Conservation (phyloP, 139 green algal genomes). For the Ulvella scutata region DNA sequence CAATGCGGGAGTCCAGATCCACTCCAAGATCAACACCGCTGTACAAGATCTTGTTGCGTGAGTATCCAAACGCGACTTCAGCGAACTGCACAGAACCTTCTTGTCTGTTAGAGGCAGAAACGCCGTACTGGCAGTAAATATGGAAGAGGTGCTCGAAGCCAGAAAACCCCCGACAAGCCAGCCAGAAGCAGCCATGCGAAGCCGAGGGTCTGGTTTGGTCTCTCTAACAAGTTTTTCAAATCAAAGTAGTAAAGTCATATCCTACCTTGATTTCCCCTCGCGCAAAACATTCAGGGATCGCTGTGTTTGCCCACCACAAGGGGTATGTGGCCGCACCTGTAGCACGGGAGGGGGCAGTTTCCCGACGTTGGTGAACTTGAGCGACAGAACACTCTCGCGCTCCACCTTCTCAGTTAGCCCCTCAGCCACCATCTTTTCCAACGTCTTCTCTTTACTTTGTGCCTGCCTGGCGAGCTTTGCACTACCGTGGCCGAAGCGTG, state of each 20-base stretch:
- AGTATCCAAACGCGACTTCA: slow-evolving; percentile 75
- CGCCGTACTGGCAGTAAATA: no score
- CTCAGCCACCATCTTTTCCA: slow-evolving; percentile 85
- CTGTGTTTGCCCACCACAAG: no score
- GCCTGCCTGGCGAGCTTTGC: slow-evolving; percentile 87
- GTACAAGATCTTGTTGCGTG: slow-evolving; percentile 42
- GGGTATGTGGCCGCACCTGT: slow-evolving; percentile 39
- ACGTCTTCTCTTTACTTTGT: slow-evolving; percentile 86
- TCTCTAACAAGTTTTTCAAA: background rate
- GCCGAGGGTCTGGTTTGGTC: no score
- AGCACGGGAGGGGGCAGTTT: slow-evolving; percentile 90
- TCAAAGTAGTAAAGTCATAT: no score
- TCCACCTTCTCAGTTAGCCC: slow-evolving; percentile 72
- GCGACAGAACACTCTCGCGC: slow-evolving; percentile 53
- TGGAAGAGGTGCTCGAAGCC: no score
- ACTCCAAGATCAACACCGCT: slow-evolving; percentile 79
- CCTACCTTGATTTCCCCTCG: no score
- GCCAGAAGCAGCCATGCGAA: no score
- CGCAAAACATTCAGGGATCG: no score
- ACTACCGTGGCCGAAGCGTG: slow-evolving; percentile 69
- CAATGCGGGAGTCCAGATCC: slow-evolving; percentile 86
- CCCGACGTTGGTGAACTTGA: slow-evolving; percentile 73
- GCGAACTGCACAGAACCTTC: slow-evolving; percentile 25
- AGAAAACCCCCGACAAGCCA: no score
- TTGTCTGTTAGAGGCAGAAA: no score